phyloP scores from a whole-genome alignment of 2,329 filamentous ascomycete genomes.

The Cercospora zeina region DNA sequence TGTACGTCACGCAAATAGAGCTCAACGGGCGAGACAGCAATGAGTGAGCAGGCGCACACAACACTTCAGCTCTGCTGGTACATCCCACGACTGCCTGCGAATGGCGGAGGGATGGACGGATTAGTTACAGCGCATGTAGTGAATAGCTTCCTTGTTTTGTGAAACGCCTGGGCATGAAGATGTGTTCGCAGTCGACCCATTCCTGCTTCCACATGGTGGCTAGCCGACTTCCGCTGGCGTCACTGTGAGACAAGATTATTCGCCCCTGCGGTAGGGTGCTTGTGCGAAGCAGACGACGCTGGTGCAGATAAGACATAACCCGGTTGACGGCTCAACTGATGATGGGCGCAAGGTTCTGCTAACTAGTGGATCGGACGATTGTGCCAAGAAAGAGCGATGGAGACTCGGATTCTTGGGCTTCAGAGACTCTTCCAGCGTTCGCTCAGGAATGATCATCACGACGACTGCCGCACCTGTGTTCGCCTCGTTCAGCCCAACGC shows the following conservation, averaged over 20 bases:
- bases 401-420: background rate
- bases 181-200: background rate
- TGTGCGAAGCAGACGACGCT: background rate
- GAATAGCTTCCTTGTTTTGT: background rate
- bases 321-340: background rate
- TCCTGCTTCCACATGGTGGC: background rate
- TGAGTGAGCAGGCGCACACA: background rate
- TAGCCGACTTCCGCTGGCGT: background rate
- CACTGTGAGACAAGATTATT: background rate
- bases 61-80: background rate
- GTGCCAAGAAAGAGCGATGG: background rate
- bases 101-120: background rate
- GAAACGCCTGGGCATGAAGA: background rate
- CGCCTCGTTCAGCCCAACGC: background rate
- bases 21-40: background rate
- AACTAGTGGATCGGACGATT: background rate
- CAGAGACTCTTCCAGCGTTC: background rate
- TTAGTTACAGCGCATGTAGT: background rate
- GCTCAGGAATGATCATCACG: background rate
- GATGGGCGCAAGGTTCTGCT: conserved; percentile 3
- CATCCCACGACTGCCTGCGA: background rate
- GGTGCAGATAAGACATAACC: background rate
- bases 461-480: background rate
- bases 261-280: background rate
- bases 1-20: too few species aligned